Evolutionary conservation across 1,284 basidiomycete species (phyloP).

Genomic region (Leccinum proliferum): DNA sequence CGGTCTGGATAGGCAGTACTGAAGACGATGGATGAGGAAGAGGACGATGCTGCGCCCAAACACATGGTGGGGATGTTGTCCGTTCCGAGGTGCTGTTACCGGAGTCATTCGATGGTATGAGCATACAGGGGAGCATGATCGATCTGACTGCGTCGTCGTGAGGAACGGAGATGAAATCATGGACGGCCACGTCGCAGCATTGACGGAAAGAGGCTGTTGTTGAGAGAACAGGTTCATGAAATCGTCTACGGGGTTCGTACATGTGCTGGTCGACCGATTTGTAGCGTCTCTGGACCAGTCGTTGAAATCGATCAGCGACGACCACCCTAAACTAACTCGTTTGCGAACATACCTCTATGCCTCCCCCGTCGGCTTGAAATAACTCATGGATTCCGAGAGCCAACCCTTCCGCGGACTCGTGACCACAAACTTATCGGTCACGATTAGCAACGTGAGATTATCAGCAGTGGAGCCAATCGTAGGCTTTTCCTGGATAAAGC

Average conservation of each 20-base stretch:
- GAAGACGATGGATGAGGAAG: conserved; percentile 18
- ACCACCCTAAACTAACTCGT: too few relatives aligned
- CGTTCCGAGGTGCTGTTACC: conserved; percentile 18
- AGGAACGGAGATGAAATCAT: conserved; percentile 15
- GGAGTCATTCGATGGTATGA: conserved; percentile 24
- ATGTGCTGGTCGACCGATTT: conserved; percentile 9
- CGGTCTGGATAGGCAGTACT: neutral
- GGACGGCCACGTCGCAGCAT: conserved; percentile 21
- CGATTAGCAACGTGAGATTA: too few relatives aligned
- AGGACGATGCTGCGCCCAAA: conserved; percentile 1
- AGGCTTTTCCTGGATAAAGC: too few relatives aligned
- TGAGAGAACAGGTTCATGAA: conserved; percentile 55
- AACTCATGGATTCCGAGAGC: too few relatives aligned
- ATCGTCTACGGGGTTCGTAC: conserved; percentile 42
- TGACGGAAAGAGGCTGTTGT: conserved; percentile 21
- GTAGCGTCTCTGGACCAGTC: conserved; percentile 31
- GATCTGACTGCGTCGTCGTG: conserved; percentile 26
- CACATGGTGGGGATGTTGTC: conserved; percentile 16
- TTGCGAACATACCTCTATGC: too few relatives aligned
- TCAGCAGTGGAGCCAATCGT: too few relatives aligned
- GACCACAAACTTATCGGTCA: too few relatives aligned
- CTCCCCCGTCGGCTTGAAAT: too few relatives aligned
- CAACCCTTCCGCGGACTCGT: too few relatives aligned
- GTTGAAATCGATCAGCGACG: conserved; percentile 37
- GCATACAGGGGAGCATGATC: conserved; percentile 50